A percentile compares a stretch with the other conserved stretches of the same genome.
phyloP scores from a whole-genome alignment of 2,329 filamentous ascomycete species.

The Verticillium nonalfalfae region DNA sequence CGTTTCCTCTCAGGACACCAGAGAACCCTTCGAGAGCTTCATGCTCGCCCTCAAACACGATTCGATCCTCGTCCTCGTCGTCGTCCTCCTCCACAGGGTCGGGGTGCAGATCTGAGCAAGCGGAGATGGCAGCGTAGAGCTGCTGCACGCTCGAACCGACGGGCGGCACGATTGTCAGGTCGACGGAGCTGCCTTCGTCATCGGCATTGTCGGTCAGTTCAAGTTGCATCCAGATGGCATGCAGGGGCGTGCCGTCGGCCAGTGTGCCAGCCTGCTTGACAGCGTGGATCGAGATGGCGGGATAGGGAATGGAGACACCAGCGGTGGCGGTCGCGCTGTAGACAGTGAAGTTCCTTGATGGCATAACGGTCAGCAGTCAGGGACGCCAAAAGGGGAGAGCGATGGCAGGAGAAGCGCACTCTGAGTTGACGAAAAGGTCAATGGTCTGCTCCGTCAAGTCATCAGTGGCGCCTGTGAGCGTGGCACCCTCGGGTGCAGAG shows the following conservation, averaged over 20 bases:
- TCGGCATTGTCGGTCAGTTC: slow-evolving; percentile 51
- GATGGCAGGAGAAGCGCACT: slow-evolving; percentile 6
- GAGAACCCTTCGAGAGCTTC: slow-evolving; percentile 51
- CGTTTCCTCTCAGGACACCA: slow-evolving; percentile 43
- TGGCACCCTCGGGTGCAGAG: slow-evolving; percentile 23
- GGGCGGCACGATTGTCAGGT: slow-evolving; percentile 59
- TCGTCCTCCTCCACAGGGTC: slow-evolving; percentile 57
- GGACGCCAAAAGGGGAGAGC: not conserved
- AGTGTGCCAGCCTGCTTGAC: slow-evolving; percentile 51
- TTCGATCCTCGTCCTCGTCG: slow-evolving; percentile 46
- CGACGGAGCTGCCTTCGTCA: slow-evolving; percentile 60
- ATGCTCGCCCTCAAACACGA: slow-evolving; percentile 51
- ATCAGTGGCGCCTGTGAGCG: slow-evolving; percentile 24
- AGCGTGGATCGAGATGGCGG: slow-evolving; percentile 68
- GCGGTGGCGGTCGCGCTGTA: slow-evolving; percentile 52
- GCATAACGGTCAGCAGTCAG: not conserved
- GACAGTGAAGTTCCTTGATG: slow-evolving; percentile 43
- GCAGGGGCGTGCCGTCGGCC: slow-evolving; percentile 27
- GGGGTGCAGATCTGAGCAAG: slow-evolving; percentile 70
- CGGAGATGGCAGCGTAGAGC: slow-evolving; percentile 64
- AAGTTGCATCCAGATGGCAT: slow-evolving; percentile 62
- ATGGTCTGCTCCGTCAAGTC: slow-evolving; percentile 39
- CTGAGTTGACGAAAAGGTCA: slow-evolving; percentile 51
- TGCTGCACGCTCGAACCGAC: slow-evolving; percentile 22
- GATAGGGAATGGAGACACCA: slow-evolving; percentile 68